phyloP scores from a whole-genome alignment of 2,329 filamentous ascomycete genomes.

The Diplodia seriata region DNA sequence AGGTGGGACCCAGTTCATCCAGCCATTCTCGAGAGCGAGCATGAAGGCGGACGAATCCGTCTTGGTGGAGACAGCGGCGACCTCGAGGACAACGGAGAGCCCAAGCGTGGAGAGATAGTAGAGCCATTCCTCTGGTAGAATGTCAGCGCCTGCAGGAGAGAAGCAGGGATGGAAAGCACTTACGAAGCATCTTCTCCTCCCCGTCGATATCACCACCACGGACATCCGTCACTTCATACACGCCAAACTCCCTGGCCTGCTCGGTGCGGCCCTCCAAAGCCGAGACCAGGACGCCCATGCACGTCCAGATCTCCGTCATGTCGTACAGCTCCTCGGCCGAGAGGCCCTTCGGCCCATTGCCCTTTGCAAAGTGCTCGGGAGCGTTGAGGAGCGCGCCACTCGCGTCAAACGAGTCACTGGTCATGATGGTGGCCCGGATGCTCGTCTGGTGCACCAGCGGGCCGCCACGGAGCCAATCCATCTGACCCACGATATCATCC shows the following conservation, averaged over 20 bases:
- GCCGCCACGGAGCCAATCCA: constrained; percentile 69
- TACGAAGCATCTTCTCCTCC: constrained; percentile 62
- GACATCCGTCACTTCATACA: constrained; percentile 60
- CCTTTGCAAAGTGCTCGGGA: constrained; percentile 61
- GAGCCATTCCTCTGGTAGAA: constrained; percentile 64
- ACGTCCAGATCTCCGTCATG: constrained; percentile 70
- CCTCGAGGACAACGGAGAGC: constrained; percentile 61
- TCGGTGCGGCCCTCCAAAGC: constrained; percentile 61
- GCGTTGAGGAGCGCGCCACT: constrained; percentile 62
- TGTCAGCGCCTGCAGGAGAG: constrained; percentile 35
- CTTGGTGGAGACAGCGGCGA: constrained; percentile 52
- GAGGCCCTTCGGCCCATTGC: constrained; percentile 61
- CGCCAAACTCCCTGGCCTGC: constrained; percentile 62
- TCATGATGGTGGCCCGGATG: constrained; percentile 55
- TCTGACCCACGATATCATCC: constrained; percentile 65
- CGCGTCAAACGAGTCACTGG: constrained; percentile 59
- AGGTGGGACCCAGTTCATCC: constrained; percentile 63
- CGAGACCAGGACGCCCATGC: constrained; percentile 62
- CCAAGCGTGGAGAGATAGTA: constrained; percentile 66
- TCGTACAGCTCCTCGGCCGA: constrained; percentile 65
- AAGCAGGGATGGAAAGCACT: constrained; percentile 34
- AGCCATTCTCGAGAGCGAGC: constrained; percentile 61
- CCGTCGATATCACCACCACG: constrained; percentile 57
- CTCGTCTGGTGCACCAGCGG: constrained; percentile 56
- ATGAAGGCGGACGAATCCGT: constrained; percentile 56